A percentile compares a stretch with the other conserved stretches of the same genome.
Evolutionary conservation across 441 rosid species (phyloP).

Genomic region (Metrosideros polymorpha): DNA sequence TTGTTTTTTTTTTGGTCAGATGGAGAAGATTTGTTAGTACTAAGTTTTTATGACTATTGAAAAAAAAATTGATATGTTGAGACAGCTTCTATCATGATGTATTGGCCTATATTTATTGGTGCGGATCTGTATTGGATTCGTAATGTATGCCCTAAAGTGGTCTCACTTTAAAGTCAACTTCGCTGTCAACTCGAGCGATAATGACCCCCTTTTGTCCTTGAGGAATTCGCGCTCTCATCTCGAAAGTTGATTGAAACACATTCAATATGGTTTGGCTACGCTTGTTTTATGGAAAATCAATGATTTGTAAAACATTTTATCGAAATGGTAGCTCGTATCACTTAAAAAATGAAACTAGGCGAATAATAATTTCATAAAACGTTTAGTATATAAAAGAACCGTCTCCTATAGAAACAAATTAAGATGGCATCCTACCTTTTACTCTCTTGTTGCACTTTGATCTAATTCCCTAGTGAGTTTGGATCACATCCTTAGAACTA

Average conservation of each 20-base stretch:
- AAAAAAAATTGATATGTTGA: neutral
- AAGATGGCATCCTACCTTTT: neutral
- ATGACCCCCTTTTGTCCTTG: fast-evolving
- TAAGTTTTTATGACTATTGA: neutral
- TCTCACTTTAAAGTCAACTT: neutral
- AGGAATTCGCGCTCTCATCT: neutral
- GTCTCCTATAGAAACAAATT: neutral
- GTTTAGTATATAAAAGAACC: too few relatives aligned
- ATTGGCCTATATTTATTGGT: neutral
- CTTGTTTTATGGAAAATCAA: neutral
- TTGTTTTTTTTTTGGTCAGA: too few relatives aligned
- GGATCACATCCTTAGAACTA: too few relatives aligned
- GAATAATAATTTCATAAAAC: too few relatives aligned
- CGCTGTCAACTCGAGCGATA: neutral
- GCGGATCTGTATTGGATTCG: neutral
- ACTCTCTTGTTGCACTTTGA: neutral
- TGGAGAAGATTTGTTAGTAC: neutral
- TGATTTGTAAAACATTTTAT: neutral
- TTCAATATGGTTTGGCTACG: fast-evolving
- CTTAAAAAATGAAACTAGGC: too few relatives aligned
- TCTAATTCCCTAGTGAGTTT: neutral
- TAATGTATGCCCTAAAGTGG: neutral
- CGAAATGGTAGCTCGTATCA: too few relatives aligned
- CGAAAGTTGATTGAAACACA: neutral
- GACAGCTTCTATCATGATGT: neutral